Percentiles rank a stretch among this genome's conserved stretches.
Evolutionary conservation across 306 rosid genomes (phyloP).

Genomic region (Lupinus albus): DNA sequence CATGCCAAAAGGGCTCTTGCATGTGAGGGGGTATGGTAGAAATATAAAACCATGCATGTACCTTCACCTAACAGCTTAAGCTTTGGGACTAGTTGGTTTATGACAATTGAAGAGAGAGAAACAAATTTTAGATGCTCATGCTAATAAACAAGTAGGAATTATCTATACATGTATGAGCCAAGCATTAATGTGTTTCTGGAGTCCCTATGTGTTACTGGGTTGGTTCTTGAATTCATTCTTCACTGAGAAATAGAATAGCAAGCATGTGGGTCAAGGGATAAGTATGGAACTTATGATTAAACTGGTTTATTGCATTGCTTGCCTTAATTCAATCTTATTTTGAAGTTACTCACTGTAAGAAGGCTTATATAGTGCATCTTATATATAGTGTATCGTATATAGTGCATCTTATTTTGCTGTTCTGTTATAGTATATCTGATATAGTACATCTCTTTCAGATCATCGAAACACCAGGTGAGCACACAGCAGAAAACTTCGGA

Average conservation of each 20-base stretch:
- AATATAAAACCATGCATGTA: no score
- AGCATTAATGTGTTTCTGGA: slow-evolving; percentile 26
- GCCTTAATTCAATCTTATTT: slow-evolving; percentile 29
- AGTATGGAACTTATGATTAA: background rate
- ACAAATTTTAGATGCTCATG: slow-evolving; percentile 18
- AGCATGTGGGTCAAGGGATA: background rate
- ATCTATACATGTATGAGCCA: slow-evolving; percentile 7
- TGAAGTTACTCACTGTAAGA: slow-evolving; percentile 8
- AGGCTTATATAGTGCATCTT: no score
- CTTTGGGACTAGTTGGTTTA: background rate
- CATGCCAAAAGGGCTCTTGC: no score
- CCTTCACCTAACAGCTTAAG: no score
- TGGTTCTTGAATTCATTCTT: slow-evolving; percentile 30
- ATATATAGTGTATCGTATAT: no score
- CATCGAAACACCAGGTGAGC: slow-evolving; percentile 44
- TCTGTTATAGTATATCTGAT: slow-evolving; percentile 26
- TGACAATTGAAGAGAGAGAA: slow-evolving; percentile 22
- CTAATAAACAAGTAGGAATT: slow-evolving; percentile 29
- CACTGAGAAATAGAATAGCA: slow-evolving; percentile 20
- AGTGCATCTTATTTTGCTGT: no score
- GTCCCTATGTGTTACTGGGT: background rate
- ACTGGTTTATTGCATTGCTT: slow-evolving; percentile 16
- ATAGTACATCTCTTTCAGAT: slow-evolving; percentile 47
- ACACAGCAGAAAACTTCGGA: slow-evolving; percentile 45
- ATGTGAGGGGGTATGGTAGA: no score